Evolutionary conservation across 495 filamentous ascomycete genomes (phyloP).

Genomic region (Letharia columbiana): DNA sequence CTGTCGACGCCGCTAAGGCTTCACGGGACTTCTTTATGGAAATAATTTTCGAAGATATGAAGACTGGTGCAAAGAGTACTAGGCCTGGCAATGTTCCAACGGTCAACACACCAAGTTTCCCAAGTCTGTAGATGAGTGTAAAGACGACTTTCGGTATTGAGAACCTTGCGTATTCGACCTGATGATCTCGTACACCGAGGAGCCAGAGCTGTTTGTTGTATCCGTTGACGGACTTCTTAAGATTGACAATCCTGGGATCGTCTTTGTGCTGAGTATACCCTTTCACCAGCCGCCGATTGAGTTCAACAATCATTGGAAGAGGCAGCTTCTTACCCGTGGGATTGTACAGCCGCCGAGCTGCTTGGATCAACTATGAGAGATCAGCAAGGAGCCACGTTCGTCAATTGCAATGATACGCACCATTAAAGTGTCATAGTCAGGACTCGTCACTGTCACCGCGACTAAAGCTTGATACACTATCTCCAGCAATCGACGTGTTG

Average conservation of each 20-base stretch:
- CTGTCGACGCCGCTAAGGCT: conserved; percentile 82
- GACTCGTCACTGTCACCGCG: conserved; percentile 84
- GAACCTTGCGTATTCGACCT: conserved; percentile 86
- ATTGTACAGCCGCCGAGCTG: conserved; percentile 87
- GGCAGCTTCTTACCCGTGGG: conserved; percentile 89
- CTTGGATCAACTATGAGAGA: conserved; percentile 65
- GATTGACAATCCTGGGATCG: conserved; percentile 70
- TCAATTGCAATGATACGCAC: conserved; percentile 36
- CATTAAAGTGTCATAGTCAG: conserved; percentile 97
- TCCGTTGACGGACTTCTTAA: conserved; percentile 68
- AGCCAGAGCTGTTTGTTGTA: conserved; percentile 88
- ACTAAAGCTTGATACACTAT: conserved; percentile 76
- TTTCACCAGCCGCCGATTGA: conserved; percentile 86
- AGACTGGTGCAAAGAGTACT: conserved; percentile 82
- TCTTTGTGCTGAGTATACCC: conserved; percentile 91
- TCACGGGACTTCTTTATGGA: conserved; percentile 85
- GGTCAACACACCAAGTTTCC: conserved; percentile 65
- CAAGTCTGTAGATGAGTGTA: conserved; percentile 69
- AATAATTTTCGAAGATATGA: conserved; percentile 79
- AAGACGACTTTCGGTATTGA: conserved; percentile 64
- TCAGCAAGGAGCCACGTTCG: conserved; percentile 28
- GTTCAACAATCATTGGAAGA: conserved; percentile 86
- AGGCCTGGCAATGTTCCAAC: conserved; percentile 81
- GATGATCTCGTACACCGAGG: conserved; percentile 84
- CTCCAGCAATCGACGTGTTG: conserved; percentile 72